phyloP scores from a whole-genome alignment of 805 yeast genomes.

The Metschnikowia borealis region DNA sequence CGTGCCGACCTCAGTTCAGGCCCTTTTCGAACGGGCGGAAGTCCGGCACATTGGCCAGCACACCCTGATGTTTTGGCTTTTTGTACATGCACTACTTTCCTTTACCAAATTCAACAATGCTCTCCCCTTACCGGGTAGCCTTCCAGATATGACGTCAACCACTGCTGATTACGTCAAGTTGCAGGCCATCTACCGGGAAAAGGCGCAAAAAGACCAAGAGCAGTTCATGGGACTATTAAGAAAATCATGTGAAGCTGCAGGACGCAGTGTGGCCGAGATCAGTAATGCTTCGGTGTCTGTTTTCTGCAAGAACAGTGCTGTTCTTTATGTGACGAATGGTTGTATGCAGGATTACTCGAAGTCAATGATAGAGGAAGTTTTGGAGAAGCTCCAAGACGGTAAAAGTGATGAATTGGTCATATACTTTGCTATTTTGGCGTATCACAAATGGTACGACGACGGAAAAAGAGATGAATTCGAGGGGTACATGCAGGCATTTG shows the following conservation, averaged over 20 bases:
- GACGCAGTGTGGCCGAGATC: constrained; percentile 26
- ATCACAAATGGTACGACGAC: constrained; percentile 19
- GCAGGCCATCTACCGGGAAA: constrained; percentile 53
- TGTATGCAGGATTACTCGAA: constrained; percentile 18
- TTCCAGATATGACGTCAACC: constrained; percentile 88
- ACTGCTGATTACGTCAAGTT: constrained; percentile 58
- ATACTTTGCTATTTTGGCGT: constrained; percentile 43
- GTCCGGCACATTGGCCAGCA: constrained; percentile 13
- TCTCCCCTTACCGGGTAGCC: constrained; percentile 67
- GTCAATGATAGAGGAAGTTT: neutral
- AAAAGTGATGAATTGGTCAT: constrained; percentile 21
- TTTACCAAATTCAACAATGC: constrained; percentile 40
- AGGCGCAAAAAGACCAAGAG: constrained; percentile 48
- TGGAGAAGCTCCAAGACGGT: constrained; percentile 1
- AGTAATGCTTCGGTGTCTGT: constrained; percentile 33
- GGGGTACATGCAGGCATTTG: constrained; percentile 19
- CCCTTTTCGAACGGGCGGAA: constrained; percentile 17
- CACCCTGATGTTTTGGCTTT: constrained; percentile 56
- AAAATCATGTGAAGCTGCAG: constrained; percentile 22
- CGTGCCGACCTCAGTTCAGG: constrained; percentile 27
- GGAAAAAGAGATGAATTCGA: constrained; percentile 23
- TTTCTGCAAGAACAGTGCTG: constrained; percentile 63
- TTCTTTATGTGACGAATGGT: constrained; percentile 49
- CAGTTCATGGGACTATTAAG: constrained; percentile 34
- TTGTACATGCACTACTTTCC: constrained; percentile 47